These are phyloP conservation scores for Candida mattraensis DNA, from an alignment of 805 yeast species.

Conservation along the genomic window DNA sequence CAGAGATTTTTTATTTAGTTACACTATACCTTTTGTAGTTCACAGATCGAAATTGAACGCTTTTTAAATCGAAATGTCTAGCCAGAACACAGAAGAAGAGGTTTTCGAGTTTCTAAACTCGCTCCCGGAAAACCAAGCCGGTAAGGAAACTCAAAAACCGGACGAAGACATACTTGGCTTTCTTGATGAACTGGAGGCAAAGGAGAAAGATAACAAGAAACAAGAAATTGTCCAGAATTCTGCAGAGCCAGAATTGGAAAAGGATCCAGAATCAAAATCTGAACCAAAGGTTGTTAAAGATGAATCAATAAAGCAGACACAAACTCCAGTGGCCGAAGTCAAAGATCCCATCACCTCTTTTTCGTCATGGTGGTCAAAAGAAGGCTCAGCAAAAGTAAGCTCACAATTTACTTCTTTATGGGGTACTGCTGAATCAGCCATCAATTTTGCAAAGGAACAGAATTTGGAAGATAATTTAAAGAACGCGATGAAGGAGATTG, in stretches of 20 bases:
- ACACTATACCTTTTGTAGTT: conserved; percentile 3
- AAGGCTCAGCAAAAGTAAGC: conserved; percentile 64
- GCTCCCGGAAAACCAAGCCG: conserved; percentile 54
- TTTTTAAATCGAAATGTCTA: conserved; percentile 11
- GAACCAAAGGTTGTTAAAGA: not conserved
- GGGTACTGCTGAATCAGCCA: conserved; percentile 60
- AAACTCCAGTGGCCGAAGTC: conserved; percentile 8
- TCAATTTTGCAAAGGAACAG: conserved; percentile 46
- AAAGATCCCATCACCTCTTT: conserved; percentile 65
- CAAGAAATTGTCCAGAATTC: not conserved
- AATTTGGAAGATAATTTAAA: conserved; percentile 31
- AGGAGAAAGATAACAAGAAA: conserved; percentile 38
- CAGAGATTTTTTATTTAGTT: conserved; percentile 3
- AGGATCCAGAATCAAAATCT: conserved; percentile 2
- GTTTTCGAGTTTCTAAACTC: conserved; percentile 80
- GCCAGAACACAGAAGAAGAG: conserved; percentile 52
- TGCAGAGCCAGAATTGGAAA: conserved; percentile 1
- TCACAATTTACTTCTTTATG: conserved; percentile 63
- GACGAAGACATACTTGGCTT: conserved; percentile 56
- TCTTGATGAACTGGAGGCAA: conserved; percentile 69
- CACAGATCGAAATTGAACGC: not conserved
- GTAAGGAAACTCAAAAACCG: conserved; percentile 33
- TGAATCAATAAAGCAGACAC: conserved; percentile 1
- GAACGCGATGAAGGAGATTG: conserved; percentile 42
- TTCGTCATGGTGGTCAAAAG: conserved; percentile 73